phyloP scores from a whole-genome alignment of 345 rosid genomes.

The Odontarrhena argentea region DNA sequence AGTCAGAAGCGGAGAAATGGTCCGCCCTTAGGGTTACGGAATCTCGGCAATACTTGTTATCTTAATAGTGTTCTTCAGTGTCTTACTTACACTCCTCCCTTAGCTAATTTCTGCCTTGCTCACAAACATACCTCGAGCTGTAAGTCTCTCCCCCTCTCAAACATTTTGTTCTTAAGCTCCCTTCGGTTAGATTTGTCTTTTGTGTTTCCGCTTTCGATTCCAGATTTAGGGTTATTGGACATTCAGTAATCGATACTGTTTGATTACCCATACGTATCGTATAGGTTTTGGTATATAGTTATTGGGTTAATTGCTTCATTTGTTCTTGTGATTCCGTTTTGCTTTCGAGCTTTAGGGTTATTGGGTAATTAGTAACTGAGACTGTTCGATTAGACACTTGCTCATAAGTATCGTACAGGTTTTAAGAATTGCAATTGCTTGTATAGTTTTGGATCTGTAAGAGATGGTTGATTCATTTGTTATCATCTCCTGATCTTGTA shows the following conservation, averaged over 20 bases:
- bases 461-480: too few species aligned
- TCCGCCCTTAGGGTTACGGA: slow-evolving; percentile 86
- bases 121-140: slow-evolving; percentile 83
- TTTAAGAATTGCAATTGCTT: too few species aligned
- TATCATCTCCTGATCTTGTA: too few species aligned
- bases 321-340: not conserved
- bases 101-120: slow-evolving; percentile 93
- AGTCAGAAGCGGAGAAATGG: slow-evolving; percentile 74
- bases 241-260: not conserved
- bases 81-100: slow-evolving; percentile 97
- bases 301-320: not conserved
- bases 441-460: too few species aligned
- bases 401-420: too few species aligned
- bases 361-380: not conserved
- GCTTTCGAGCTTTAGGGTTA: not conserved
- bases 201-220: not conserved
- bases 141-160: slow-evolving; percentile 27
- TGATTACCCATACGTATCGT: too few species aligned
- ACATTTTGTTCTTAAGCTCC: not conserved
- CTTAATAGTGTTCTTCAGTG: slow-evolving; percentile 94
- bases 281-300: too few species aligned
- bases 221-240: not conserved
- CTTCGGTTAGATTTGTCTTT: slow-evolving; percentile 3
- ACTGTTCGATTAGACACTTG: too few species aligned
- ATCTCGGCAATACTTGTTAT: slow-evolving; percentile 97